phyloP scores from a whole-genome alignment of 176 grass and related monocot species.

The Carex scoparia region DNA sequence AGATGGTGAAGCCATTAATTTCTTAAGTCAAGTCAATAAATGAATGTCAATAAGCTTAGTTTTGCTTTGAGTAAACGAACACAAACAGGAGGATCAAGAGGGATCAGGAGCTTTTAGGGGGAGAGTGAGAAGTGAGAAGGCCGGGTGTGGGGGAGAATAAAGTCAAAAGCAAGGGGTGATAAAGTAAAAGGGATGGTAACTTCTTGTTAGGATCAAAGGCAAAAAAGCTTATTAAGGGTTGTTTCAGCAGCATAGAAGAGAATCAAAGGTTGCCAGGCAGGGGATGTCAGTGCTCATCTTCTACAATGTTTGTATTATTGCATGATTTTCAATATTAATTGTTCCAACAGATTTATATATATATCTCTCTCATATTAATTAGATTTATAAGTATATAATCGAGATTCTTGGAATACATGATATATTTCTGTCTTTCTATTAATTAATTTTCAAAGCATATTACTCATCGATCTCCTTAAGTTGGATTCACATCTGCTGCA shows the following conservation, averaged over 20 bases:
- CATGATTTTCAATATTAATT: not conserved
- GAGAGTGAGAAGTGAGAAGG: constrained; percentile 26
- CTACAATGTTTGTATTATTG: constrained; percentile 12
- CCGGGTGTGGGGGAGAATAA: constrained; percentile 53
- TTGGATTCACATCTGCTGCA: too few species aligned
- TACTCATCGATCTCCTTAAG: not conserved
- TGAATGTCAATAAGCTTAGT: not conserved
- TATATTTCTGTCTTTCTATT: too few species aligned
- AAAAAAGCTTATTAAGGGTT: constrained; percentile 79
- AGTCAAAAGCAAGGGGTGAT: constrained; percentile 46
- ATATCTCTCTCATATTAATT: not conserved
- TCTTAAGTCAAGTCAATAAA: not conserved
- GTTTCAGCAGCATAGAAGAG: constrained; percentile 47
- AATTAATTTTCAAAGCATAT: not conserved
- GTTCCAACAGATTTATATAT: not conserved
- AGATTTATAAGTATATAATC: not conserved
- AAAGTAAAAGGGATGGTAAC: constrained; percentile 94
- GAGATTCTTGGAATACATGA: not conserved
- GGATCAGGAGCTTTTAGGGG: constrained; percentile 61
- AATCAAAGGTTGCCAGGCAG: constrained; percentile 31
- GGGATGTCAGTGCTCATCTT: constrained; percentile 19
- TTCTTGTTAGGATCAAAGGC: constrained; percentile 99
- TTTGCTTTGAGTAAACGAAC: constrained; percentile 10
- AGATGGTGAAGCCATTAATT: constrained; percentile 78
- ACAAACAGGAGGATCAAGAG: constrained; percentile 46